Percentiles rank a stretch among this genome's conserved stretches.
phyloP scores from a whole-genome alignment of 2,329 filamentous ascomycete genomes.

The Byssothecium circinans region DNA sequence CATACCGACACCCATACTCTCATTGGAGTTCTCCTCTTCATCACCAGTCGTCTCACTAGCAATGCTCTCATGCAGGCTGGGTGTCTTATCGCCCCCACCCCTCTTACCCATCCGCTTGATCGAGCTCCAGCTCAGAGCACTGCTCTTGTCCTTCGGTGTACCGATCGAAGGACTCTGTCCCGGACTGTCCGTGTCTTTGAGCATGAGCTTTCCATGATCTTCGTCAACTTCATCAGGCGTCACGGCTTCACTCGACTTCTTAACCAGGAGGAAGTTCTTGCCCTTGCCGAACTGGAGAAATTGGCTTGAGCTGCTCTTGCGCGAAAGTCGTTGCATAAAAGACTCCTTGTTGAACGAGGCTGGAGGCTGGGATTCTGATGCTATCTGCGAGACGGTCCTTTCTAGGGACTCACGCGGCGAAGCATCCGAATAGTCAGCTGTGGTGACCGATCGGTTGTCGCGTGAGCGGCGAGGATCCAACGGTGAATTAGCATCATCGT shows the following conservation, averaged over 20 bases:
- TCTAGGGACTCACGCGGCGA: slow-evolving; percentile 47
- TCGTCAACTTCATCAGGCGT: slow-evolving; percentile 47
- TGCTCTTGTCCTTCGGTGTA: slow-evolving; percentile 41
- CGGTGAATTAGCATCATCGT: slow-evolving; percentile 32
- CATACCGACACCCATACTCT: not conserved
- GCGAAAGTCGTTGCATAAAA: slow-evolving; percentile 54
- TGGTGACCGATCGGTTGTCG: slow-evolving; percentile 50
- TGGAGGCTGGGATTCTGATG: slow-evolving; percentile 34
- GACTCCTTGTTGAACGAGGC: slow-evolving; percentile 48
- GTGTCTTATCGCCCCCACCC: slow-evolving; percentile 46
- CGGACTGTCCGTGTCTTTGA: slow-evolving; percentile 31
- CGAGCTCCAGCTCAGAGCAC: slow-evolving; percentile 48
- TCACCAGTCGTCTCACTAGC: slow-evolving; percentile 45
- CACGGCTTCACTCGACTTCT: slow-evolving; percentile 36
- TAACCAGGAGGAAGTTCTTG: slow-evolving; percentile 37
- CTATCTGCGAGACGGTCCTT: slow-evolving; percentile 41
- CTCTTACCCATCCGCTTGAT: slow-evolving; percentile 48
- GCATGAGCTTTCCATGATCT: slow-evolving; percentile 29
- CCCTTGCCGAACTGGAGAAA: slow-evolving; percentile 47
- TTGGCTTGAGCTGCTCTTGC: slow-evolving; percentile 51
- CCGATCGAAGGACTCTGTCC: slow-evolving; percentile 41
- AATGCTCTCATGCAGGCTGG: slow-evolving; percentile 51
- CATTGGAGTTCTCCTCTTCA: slow-evolving; percentile 33
- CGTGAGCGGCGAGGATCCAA: slow-evolving; percentile 44
- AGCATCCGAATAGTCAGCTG: slow-evolving; percentile 35